These are phyloP conservation scores for Mycena haematopus DNA, from an alignment of 768 basidiomycete genomes.

Conservation along the genomic window DNA sequence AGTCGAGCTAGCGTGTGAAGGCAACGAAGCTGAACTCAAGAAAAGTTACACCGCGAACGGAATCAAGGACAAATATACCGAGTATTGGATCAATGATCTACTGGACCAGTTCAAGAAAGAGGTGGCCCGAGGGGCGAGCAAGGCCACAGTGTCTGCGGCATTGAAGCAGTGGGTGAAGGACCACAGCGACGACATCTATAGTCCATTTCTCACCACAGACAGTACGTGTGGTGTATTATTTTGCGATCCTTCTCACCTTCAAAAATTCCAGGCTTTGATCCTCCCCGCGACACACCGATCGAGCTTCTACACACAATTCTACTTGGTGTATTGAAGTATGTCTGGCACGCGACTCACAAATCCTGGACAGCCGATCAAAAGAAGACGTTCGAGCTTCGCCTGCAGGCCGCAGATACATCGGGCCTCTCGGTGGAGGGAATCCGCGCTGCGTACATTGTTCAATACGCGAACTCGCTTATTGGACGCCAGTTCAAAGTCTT, in stretches of 20 bases:
- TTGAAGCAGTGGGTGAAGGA: not conserved
- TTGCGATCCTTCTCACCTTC: too few species aligned
- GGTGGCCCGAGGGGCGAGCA: too few species aligned
- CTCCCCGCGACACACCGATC: not conserved
- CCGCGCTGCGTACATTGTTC: not conserved
- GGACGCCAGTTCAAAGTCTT: not conserved
- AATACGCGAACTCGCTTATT: not conserved
- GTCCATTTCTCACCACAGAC: too few species aligned
- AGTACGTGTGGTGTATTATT: too few species aligned
- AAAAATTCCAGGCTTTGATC: conserved; percentile 1
- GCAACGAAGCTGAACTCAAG: too few species aligned
- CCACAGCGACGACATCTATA: too few species aligned
- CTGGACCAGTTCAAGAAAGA: too few species aligned
- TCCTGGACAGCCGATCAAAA: too few species aligned
- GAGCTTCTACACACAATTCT: too few species aligned
- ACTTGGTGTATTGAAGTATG: conserved; percentile 35
- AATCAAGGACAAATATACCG: conserved; percentile 32
- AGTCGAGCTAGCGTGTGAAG: too few species aligned
- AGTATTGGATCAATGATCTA: too few species aligned
- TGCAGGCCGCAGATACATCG: conserved; percentile 35
- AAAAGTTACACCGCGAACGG: too few species aligned
- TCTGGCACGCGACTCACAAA: conserved; percentile 36
- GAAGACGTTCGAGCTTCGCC: conserved; percentile 10
- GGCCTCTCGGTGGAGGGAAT: conserved; percentile 15
- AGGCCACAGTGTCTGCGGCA: not conserved